Evolutionary conservation across 805 yeast genomes (phyloP), one percentile per base, ranked within the genome.

Genomic region (Candida peoriensis): DNA sequence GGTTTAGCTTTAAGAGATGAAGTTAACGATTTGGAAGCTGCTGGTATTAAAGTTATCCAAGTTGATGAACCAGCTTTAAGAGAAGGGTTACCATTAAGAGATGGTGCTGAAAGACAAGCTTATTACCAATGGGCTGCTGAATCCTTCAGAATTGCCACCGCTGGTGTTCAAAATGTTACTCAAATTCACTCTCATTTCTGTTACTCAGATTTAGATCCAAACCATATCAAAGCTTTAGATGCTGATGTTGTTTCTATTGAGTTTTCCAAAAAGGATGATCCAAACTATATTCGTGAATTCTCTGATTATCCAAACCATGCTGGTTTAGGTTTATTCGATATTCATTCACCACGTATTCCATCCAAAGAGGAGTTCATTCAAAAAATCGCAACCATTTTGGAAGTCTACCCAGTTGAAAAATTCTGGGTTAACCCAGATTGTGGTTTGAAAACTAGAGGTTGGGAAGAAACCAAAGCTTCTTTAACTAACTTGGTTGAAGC

Each of bases 341-440:
- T 93, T 61, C 98, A 93, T 82, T 93, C 98, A 42, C 98, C 98
- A 74, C 88, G 98, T 79, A 86, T 93, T 59, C 98, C 98, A 60
- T 89, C 98, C 42, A 84, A 82, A 73, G 88, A 84, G 66, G 98
- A 93, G 74, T 90, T 93, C 70, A 81, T 87, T 66, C 70, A 81
- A 63, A 88, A 96, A 74, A 86, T 93, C 61, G 79, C 78, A 62
- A 93, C 87, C 66, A 89, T 93, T 74, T 74, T 93, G 70, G 87
- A 88, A 76, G 93, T 85, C 43, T 90, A 90, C 78, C 97, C 97
- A 66, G 94, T 93, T 63, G 86, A 85, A 68, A 90, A 89, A 71
- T 85, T 93, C 80, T 93, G 98, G 98, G 95, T 93, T 64, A 93
- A 93, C 94, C 98, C 98, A 62, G 98, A 93, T 76, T 93, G 98